A percentile compares a stretch with the other conserved stretches of the same genome.
These are phyloP conservation scores for Fusarium concolor DNA, from an alignment of 2,329 filamentous ascomycete species.

Conservation along the genomic window DNA sequence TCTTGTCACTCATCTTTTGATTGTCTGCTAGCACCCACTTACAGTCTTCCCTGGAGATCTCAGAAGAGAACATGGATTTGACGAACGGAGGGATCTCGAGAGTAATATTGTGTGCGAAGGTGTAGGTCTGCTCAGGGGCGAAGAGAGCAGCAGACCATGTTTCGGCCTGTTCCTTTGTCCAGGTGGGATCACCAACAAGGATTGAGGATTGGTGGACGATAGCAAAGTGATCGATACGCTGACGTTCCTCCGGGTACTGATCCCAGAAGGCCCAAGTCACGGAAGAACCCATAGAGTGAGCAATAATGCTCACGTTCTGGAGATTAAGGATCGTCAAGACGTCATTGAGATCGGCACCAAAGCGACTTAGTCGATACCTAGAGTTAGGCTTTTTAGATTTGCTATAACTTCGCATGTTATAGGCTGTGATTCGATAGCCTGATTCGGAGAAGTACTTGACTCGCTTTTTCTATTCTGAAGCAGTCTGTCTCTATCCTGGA, in stretches of 20 bases:
- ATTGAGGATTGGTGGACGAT: neutral
- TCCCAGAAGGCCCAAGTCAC: conserved; percentile 9
- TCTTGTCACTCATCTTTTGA: neutral
- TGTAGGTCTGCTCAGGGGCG: neutral
- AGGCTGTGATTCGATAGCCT: neutral
- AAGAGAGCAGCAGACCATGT: neutral
- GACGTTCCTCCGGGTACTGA: neutral
- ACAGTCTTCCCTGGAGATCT: neutral
- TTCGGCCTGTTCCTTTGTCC: neutral
- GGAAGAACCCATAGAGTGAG: conserved; percentile 2
- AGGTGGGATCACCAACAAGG: neutral
- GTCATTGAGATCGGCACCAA: neutral
- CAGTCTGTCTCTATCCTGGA: neutral
- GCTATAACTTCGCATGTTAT: conserved; percentile 1
- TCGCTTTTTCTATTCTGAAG: neutral
- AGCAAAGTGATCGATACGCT: neutral
- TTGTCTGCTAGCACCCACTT: conserved; percentile 1
- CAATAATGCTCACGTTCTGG: neutral
- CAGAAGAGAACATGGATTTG: neutral
- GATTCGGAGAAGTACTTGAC: neutral
- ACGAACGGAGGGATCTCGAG: neutral
- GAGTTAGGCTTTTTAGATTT: neutral
- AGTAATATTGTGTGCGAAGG: neutral
- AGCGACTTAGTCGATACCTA: neutral
- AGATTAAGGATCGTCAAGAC: neutral